Conservation (phyloP, 805 yeast genomes). For the Deakozyma indianensis region DNA sequence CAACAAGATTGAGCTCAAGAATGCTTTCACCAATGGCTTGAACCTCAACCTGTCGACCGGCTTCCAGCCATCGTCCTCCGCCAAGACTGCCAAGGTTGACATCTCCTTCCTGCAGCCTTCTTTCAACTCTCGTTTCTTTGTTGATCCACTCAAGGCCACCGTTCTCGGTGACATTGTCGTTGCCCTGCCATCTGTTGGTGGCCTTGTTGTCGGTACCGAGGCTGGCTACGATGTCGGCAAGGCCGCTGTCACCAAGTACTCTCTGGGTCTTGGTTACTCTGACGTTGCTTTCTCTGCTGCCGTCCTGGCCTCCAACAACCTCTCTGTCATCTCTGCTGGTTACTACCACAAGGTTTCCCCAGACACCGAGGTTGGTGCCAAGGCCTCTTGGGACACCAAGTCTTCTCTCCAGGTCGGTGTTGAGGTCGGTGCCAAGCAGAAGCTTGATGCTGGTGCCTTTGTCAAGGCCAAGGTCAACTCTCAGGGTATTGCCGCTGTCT, state of each 20-base stretch:
- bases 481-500: constrained; percentile 83
- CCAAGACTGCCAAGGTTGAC: constrained; percentile 81
- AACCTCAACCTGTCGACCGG: constrained; percentile 84
- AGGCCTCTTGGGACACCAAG: constrained; percentile 87
- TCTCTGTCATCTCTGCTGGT: constrained; percentile 83
- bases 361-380: constrained; percentile 91
- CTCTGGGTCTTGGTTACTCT: constrained; percentile 87
- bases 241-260: constrained; percentile 87
- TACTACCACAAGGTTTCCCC: constrained; percentile 94
- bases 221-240: constrained; percentile 89
- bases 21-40: constrained; percentile 87
- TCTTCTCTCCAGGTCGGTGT: constrained; percentile 66
- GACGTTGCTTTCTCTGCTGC: constrained; percentile 79
- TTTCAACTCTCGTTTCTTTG: constrained; percentile 86
- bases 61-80: constrained; percentile 64
- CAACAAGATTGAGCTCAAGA: constrained; percentile 86
- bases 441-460: constrained; percentile 73
- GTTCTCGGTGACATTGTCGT: constrained; percentile 89
- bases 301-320: constrained; percentile 70
- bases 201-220: constrained; percentile 94
- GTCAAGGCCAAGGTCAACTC: constrained; percentile 96
- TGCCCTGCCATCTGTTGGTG: constrained; percentile 63
- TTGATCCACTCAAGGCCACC: constrained; percentile 92
- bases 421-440: constrained; percentile 93
- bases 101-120: constrained; percentile 85